Conservation (phyloP, 1,139 yeast species). For the Schwanniomyces etchellsii region DNA sequence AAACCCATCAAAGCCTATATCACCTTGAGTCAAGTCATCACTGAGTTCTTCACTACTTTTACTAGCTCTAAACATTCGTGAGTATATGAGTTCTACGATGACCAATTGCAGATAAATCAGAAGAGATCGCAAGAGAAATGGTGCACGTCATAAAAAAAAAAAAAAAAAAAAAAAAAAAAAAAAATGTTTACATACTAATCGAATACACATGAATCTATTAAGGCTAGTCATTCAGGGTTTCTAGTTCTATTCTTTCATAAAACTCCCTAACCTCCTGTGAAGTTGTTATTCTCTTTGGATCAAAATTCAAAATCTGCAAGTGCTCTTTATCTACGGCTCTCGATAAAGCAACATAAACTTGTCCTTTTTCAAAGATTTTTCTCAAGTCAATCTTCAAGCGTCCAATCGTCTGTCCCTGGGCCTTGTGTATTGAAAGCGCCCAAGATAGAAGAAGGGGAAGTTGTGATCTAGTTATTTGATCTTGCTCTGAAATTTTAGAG, state of each 20-base stretch:
- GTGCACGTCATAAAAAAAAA: not conserved
- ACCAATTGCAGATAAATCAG: too few species aligned
- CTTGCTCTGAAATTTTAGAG: conserved; percentile 8
- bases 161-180: not conserved
- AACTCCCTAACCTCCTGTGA: conserved; percentile 63
- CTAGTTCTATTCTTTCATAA: conserved; percentile 32
- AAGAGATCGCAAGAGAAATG: not conserved
- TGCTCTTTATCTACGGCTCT: conserved; percentile 76
- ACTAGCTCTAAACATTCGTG: not conserved
- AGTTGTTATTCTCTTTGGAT: conserved; percentile 55
- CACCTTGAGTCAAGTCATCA: conserved; percentile 13
- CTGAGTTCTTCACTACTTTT: not conserved
- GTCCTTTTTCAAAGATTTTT: conserved; percentile 76
- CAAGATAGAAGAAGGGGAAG: conserved; percentile 75
- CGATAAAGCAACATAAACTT: conserved; percentile 85
- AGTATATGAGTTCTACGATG: not conserved
- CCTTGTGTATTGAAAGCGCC: conserved; percentile 88
- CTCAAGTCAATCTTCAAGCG: conserved; percentile 71
- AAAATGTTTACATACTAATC: not conserved
- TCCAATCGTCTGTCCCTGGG: conserved; percentile 86
- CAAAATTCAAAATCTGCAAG: conserved; percentile 70
- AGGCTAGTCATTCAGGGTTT: too few species aligned
- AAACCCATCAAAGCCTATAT: conserved; percentile 49
- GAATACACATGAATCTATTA: too few species aligned
- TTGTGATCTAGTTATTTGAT: conserved; percentile 44